Base-by-base conservation (phyloP, 2,329 filamentous ascomycete species). In the Simplicillium sp. region DNA sequence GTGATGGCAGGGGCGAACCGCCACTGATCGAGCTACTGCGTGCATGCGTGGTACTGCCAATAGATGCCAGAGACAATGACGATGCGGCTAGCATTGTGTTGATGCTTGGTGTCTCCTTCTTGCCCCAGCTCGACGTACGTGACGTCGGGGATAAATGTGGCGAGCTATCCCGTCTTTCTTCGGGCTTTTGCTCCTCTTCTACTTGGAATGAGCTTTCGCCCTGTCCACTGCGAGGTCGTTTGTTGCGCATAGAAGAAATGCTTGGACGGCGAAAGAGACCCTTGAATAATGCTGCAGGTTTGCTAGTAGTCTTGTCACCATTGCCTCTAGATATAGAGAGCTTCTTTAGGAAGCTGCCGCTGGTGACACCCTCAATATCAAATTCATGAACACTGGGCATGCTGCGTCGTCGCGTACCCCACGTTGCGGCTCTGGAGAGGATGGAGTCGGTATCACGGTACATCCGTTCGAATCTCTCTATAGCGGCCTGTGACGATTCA, bases 391-490 rank as follows among this genome's bases (percentile, higher is more conserved):
- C 50, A 48, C 72, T 79, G 2, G 80, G 77, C 37, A 83, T 65
- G 55, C 81, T 82, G 43, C 75, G 73, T 34, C 80, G 73, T 7
- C 77, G 71, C 2, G 82, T 87, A 13, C 82, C 82, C 69, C 82
- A 80, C 1, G 82, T 87, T 14, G 82, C 82, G 12, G 78, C 72
- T 46, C 75, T 66, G 2, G 78, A 82, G 9, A 79, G 57, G 11
- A 80, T 64, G 0, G 78, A 82, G 20, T 69, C 71, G 37, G 67
- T 77, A 46, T 79, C 74, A 15, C 64, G 65, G 40, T 62, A 71
- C 62, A 73, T 65, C 11, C 60, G 62, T 47, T 75, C 62, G 40
- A 73, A 78, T 32, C 51, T 64, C 34, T 65, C 64, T 15, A 80
- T 79, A 9, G 75, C 75, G 13, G 62, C 72, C 34, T 73, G 64